phyloP scores from a whole-genome alignment of 1,284 basidiomycete species.

The Sphaerobolus stellatus region DNA sequence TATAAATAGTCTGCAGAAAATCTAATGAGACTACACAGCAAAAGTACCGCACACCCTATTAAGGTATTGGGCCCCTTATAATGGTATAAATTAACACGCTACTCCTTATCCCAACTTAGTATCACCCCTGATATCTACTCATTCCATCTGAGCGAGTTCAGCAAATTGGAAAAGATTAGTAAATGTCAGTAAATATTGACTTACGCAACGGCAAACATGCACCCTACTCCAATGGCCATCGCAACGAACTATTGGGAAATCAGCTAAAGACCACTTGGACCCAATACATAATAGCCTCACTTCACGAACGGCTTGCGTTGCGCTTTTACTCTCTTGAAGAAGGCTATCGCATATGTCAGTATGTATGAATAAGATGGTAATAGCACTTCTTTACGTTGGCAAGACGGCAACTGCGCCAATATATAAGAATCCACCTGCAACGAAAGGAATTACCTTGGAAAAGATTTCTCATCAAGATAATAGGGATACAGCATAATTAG shows the following conservation, averaged over 20 bases:
- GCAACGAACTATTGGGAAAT: slow-evolving; percentile 66
- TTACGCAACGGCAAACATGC: slow-evolving; percentile 87
- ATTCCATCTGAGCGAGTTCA: slow-evolving; percentile 63
- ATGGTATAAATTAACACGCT: too few species aligned
- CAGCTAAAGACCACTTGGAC: background rate
- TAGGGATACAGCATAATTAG: background rate
- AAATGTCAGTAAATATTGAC: slow-evolving; percentile 33
- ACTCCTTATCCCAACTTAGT: too few species aligned
- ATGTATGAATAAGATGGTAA: slow-evolving; percentile 4
- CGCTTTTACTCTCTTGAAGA: slow-evolving; percentile 82
- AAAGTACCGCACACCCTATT: too few species aligned
- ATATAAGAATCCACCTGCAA: slow-evolving; percentile 91
- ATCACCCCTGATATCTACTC: too few species aligned
- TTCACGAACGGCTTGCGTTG: slow-evolving; percentile 82
- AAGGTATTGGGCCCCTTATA: too few species aligned
- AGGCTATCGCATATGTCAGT: slow-evolving; percentile 47
- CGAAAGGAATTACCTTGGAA: slow-evolving; percentile 80
- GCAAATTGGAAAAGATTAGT: slow-evolving; percentile 8
- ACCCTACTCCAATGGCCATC: slow-evolving; percentile 84
- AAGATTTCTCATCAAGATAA: slow-evolving; percentile 10
- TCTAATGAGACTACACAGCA: too few species aligned
- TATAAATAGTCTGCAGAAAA: too few species aligned
- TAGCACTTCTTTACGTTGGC: slow-evolving; percentile 58
- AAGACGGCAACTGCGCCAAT: slow-evolving; percentile 88
- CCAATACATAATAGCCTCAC: slow-evolving; percentile 37